Conservation (phyloP, 148 eudicot genomes). For the Vaccinium macrocarpon region DNA sequence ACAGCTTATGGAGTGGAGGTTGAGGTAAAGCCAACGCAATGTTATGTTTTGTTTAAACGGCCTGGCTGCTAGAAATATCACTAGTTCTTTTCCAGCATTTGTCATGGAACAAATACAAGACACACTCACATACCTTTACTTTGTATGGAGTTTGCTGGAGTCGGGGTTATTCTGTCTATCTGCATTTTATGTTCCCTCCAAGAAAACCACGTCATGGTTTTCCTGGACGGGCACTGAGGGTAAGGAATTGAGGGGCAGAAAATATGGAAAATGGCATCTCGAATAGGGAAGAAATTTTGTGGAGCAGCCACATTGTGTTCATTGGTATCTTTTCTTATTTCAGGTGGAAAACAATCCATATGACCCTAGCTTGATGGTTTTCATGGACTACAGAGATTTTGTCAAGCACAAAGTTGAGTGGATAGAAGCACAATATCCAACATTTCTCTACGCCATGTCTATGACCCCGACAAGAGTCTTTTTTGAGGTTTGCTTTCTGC, state of each 20-base stretch:
- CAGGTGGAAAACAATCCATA: slow-evolving; percentile 91
- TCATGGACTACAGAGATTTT: slow-evolving; percentile 96
- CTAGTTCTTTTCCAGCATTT: slow-evolving; percentile 11
- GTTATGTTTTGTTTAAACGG: neutral
- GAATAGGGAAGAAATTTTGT: neutral
- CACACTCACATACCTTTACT: neutral
- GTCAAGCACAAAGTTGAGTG: slow-evolving; percentile 41
- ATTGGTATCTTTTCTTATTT: slow-evolving; percentile 13
- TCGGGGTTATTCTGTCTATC: neutral
- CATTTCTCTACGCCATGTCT: slow-evolving; percentile 95
- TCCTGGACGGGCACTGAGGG: neutral
- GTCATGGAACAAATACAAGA: neutral
- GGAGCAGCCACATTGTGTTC: slow-evolving; percentile 11
- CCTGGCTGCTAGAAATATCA: neutral
- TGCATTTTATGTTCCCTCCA: neutral
- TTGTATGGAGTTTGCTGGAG: neutral
- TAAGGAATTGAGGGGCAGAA: neutral
- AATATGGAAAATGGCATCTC: slow-evolving; percentile 7
- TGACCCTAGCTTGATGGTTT: slow-evolving; percentile 91
- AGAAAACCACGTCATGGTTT: neutral
- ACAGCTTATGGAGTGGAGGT: slow-evolving; percentile 98
- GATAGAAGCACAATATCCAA: slow-evolving; percentile 74
- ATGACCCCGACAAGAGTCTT: slow-evolving; percentile 90
- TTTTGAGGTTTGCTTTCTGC: slow-evolving; percentile 67
- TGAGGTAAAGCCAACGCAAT: slow-evolving; percentile 53